Base-by-base conservation (phyloP, 495 filamentous ascomycete genomes). In the Glarea lozoyensis region DNA sequence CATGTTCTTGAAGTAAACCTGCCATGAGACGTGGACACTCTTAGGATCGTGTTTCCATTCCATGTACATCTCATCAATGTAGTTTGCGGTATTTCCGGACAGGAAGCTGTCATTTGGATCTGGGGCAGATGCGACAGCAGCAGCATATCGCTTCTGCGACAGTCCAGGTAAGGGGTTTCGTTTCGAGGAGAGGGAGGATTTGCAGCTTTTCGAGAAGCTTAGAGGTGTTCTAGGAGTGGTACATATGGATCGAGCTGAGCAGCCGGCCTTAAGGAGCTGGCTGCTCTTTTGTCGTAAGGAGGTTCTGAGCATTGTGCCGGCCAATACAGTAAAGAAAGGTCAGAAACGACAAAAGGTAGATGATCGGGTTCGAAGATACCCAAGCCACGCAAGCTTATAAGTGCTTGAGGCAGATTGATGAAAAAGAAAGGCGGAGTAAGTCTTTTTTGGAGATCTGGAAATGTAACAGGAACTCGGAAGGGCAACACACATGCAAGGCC, bases 1-100 rank as follows among this genome's bases (percentile, higher is more conserved):
- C 88, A 98, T 95, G 67, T 98, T 98, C 61, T 78, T 82, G 76
- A 98, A 98, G 78, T 98, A 98, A 52, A 90, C 83, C 69, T 96
- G 92, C 92, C 92, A 98, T 60, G 92, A 98, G 55, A 95, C 73
- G 66, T 98, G 92, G 33, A 98, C 92, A 64, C 85, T 93, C 51
- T 78, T 75, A 15, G 93, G 88, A 55, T 98, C 87, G 47, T 82
- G 73, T 69, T 90, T 94, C 92, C 92, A 98, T 54, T 85, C 77
- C 65, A 98, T 64, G 65, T 98, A 98, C 92, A 98, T 98, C 75
- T 94, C 92, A 64, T 98, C 92, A 62, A 98, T 82, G 66, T 98
- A 98, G 69, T 95, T 96, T 62, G 92, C 92, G 44, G 89, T 84
- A 69, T 82, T 95, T 31, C 92, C 92, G 46, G 84, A 81, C 38